Evolutionary conservation across 768 basidiomycete genomes (phyloP), one percentile per base, ranked within the genome.

Genomic region (Hemileccinum impolitum): DNA sequence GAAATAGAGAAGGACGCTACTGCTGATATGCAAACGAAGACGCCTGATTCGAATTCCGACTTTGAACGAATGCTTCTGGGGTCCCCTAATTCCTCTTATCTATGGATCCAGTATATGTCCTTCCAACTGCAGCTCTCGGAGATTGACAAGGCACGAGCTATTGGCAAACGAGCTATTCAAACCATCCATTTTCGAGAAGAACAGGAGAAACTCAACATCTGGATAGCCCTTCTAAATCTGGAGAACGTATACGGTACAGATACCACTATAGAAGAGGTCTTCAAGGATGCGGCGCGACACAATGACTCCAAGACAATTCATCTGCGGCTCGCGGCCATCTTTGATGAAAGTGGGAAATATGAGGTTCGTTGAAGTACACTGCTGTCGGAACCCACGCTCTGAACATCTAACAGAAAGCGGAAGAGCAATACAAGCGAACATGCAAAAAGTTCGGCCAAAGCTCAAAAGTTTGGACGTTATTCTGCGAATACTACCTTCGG

Each of bases 81-180:
- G 25, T 94, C 95, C 0, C 95, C 96, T 2, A 93, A 96, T 64
- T 98, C 94, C 7, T 98, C 96, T 0, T 96, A 88, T 70, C 78
- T 98, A 30, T 99, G 96, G 96, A 85, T 99, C 50, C 94, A 97
- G 67, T 99, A 94, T 68, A 98, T 99, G 93, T 95, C 96, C 9
- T 95, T 97, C 81, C 92, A 94, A 60, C 75, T 98, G 11, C 93
- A 93, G 57, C 79, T 99, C n/a, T 91, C 94, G 26, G 95, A 99
- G 70, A 74, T 96, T 47, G 94, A 94, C 60, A 96, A 94, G 68
- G 96, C 95, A 13, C 80, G 93, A 38, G 85, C 88, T 64, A 84
- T 94, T 44, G 94, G 84, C 40, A 79, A 81, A 45, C 82, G 90
- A 19, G 95, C 94, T 5, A 74, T 97, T 39, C 75, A 80, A 52